Percentiles rank a stretch among this genome's conserved stretches.
These are phyloP conservation scores for Aspergillus ellipticus DNA, from an alignment of 495 filamentous ascomycete species.

Conservation along the genomic window DNA sequence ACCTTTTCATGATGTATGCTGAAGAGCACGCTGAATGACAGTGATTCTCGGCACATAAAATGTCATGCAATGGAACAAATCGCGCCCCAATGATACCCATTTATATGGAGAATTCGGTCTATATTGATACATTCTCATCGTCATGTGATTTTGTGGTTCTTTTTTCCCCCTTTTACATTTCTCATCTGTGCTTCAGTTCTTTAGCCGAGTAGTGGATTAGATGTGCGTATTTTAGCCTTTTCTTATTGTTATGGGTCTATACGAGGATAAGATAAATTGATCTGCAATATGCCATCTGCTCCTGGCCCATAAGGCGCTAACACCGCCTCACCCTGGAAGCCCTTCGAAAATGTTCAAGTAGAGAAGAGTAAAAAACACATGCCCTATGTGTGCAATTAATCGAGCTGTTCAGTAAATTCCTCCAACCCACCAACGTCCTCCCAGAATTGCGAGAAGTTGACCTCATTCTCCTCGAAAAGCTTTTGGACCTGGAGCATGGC, in stretches of 20 bases:
- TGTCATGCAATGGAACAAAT: conserved; percentile 12
- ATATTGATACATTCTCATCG: conserved; percentile 1
- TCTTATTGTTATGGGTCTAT: not conserved
- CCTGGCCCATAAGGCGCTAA: not conserved
- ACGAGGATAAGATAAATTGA: conserved; percentile 2
- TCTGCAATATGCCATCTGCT: conserved; percentile 3
- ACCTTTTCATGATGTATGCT: not conserved
- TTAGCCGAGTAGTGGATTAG: not conserved
- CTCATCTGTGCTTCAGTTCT: not conserved
- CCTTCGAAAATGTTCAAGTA: not conserved
- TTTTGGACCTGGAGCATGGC: conserved; percentile 62
- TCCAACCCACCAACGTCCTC: conserved; percentile 65
- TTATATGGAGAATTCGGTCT: conserved; percentile 15
- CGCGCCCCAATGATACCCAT: conserved; percentile 32
- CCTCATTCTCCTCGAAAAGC: conserved; percentile 64
- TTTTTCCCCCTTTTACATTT: not conserved
- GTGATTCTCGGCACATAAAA: not conserved
- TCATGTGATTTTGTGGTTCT: not conserved
- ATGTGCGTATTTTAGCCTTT: not conserved
- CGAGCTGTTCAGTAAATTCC: conserved; percentile 43
- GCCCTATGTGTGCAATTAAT: conserved; percentile 4
- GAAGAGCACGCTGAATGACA: not conserved
- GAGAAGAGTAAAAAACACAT: not conserved
- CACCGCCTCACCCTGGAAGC: not conserved
- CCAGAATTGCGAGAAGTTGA: conserved; percentile 78